A percentile compares a stretch with the other conserved stretches of the same genome.
These are phyloP conservation scores for Penicillium taxi DNA, from an alignment of 495 filamentous ascomycete species.

Conservation along the genomic window DNA sequence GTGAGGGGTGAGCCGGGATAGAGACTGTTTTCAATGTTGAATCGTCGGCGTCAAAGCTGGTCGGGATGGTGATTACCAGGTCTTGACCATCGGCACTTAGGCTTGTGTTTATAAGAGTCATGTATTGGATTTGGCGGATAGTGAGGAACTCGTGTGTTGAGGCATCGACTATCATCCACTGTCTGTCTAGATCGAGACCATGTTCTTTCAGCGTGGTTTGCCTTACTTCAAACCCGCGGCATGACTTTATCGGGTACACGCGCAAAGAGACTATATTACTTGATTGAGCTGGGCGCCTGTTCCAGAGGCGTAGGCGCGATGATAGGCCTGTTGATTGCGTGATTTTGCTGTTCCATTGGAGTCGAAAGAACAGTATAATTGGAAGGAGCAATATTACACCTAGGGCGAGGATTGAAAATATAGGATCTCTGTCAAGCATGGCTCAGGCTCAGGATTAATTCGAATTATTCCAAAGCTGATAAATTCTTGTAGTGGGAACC, in stretches of 20 bases:
- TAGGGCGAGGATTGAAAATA: constrained; percentile 6
- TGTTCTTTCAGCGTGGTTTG: constrained; percentile 55
- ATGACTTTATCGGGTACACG: constrained; percentile 88
- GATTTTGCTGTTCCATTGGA: constrained; percentile 11
- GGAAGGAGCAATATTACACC: constrained; percentile 18
- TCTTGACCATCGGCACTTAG: constrained; percentile 20
- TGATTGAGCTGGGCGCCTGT: constrained; percentile 12
- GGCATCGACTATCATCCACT: constrained; percentile 41
- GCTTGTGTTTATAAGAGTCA: constrained; percentile 36
- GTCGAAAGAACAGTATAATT: constrained; percentile 64
- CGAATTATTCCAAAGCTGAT: too few relatives aligned
- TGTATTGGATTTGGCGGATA: constrained; percentile 36
- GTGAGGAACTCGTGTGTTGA: constrained; percentile 31
- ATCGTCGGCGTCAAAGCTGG: neutral
- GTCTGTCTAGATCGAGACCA: constrained; percentile 75
- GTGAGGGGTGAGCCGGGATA: constrained; percentile 26
- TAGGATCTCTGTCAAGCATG: constrained; percentile 8
- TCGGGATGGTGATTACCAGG: constrained; percentile 22
- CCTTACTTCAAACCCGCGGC: constrained; percentile 65
- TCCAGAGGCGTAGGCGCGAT: constrained; percentile 10
- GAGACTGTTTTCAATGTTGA: constrained; percentile 9
- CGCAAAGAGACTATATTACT: constrained; percentile 46
- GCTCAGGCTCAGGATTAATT: too few relatives aligned
- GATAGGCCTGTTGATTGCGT: constrained; percentile 1
- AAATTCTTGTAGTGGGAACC: too few relatives aligned